Evolutionary conservation across 1,284 basidiomycete genomes (phyloP).

Genomic region (Cryptococcus wingfieldii): DNA sequence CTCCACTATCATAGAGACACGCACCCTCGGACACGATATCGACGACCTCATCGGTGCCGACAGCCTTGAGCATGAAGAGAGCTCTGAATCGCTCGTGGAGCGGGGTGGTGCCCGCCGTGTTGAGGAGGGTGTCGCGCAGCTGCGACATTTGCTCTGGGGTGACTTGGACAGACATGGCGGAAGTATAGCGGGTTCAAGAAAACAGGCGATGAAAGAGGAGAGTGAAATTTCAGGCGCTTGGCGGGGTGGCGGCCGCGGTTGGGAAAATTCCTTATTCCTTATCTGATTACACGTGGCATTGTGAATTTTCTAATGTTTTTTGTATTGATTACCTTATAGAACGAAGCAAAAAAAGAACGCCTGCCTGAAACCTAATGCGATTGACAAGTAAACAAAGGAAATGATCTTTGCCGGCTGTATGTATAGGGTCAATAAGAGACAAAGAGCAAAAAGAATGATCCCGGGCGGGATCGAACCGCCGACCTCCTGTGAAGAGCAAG

Average conservation of each 20-base stretch:
- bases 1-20: conserved; percentile 11
- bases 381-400: not conserved
- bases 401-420: not conserved
- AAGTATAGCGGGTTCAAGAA: not conserved
- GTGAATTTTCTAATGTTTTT: too few species aligned
- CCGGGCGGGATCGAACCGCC: conserved; percentile 15
- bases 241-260: too few species aligned
- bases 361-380: too few species aligned
- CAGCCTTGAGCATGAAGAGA: conserved; percentile 86
- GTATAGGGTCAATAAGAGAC: not conserved
- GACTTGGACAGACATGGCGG: conserved; percentile 37
- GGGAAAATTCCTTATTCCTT: not conserved
- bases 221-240: not conserved
- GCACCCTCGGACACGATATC: conserved; percentile 78
- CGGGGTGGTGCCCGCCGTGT: conserved; percentile 65
- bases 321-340: too few species aligned
- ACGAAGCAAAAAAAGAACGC: too few species aligned
- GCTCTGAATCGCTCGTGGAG: conserved; percentile 88
- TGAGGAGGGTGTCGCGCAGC: conserved; percentile 60
- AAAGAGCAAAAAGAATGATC: conserved; percentile 11
- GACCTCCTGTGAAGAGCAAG: conserved; percentile 13
- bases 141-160: conserved; percentile 39
- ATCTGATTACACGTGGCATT: not conserved
- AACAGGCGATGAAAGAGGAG: not conserved
- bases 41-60: conserved; percentile 70